phyloP scores from a whole-genome alignment of 2,329 filamentous ascomycete species.

The Septoria petroselini region DNA sequence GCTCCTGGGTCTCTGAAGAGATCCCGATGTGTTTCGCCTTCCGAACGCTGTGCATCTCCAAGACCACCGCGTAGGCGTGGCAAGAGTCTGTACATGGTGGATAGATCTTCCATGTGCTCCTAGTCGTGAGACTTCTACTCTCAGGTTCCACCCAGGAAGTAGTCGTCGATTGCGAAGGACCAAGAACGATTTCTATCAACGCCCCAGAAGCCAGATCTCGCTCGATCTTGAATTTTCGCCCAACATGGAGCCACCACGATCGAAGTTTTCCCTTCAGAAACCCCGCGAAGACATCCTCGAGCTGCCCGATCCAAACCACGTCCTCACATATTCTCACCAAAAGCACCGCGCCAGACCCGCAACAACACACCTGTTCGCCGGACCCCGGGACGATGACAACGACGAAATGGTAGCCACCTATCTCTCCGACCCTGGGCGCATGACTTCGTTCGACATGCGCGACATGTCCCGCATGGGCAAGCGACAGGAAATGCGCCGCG shows the following conservation, averaged over 20 bases:
- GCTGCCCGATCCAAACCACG: no score
- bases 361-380: not conserved
- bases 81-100: not conserved
- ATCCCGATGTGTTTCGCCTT: not conserved
- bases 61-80: not conserved
- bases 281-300: no score
- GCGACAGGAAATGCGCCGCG: conserved; percentile 49
- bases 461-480: conserved; percentile 52
- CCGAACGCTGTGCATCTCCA: not conserved
- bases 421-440: conserved; percentile 17
- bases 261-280: conserved; percentile 7
- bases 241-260: conserved; percentile 9
- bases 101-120: no score
- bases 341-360: conserved; percentile 1
- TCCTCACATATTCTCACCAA: not conserved
- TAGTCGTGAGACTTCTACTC: no score
- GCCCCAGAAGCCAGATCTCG: no score
- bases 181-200: no score
- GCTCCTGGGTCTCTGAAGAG: not conserved
- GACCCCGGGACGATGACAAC: conserved; percentile 8
- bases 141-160: no score
- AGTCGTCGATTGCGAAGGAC: no score
- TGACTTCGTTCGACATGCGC: conserved; percentile 36
- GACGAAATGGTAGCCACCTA: conserved; percentile 13
- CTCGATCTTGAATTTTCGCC: no score